Evolutionary conservation across 305 asterid species (phyloP), one percentile per base, ranked within the genome.

Genomic region (Rubia tinctorum): DNA sequence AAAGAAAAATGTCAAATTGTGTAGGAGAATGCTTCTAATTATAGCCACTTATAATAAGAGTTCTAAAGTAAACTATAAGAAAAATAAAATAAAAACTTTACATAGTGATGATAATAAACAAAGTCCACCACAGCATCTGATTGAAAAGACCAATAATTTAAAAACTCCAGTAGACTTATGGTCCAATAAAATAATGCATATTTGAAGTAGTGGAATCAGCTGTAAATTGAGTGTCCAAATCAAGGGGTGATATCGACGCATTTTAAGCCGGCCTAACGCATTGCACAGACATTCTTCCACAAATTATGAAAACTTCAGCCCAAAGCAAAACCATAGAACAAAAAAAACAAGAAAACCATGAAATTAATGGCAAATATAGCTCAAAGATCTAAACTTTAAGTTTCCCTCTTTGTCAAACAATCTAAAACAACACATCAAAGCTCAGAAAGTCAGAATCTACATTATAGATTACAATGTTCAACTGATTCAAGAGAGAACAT

Each of bases 231-330:
- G 74, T 37, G 20, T 45, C 63, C 6, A 42, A 27, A 22, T 63
- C n/a, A 63, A 66, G 40, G 51, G 25, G 66, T 11, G 20, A 44
- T 20, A 17, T 47, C 22, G 20, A 73, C 71, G 22, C 71, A 47
- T 34, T 69, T 34, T n/a, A 30, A 18, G 74, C 74, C 49, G 59
- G 39, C 9, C 71, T 25, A 34, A 34, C 23, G 53, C 69, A 39
- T 18, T 66, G 49, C 51, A 74, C 27, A 22, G 13, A 18, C n/a
- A 18, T 8, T 47, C 43, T 15, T 51, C 66, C 60, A 66, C 25
- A 66, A 15, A 34, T 59, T 37, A 53, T 14, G 72, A 68, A 39
- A 56, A 6, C 64, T 27, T 17, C 15, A 53, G 15, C 0, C n/a
- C 27, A 56, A 20, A 62, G 44, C 62, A 22, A 25, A 60, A 25